Evolutionary conservation across 73 alveolate genomes (phyloP).

Genomic region (Diophrys appendiculata): DNA sequence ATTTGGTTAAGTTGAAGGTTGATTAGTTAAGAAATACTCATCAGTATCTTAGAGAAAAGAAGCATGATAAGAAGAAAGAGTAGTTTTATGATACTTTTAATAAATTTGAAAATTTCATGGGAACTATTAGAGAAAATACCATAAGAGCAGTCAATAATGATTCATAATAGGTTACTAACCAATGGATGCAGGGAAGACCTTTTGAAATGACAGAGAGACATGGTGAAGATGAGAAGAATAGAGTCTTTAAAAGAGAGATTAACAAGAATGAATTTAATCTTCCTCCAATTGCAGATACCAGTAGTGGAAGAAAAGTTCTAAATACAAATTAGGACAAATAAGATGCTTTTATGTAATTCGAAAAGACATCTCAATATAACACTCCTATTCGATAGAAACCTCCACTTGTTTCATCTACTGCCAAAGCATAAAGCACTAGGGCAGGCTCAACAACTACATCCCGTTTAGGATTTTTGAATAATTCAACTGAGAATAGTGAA

Average conservation of each 20-base stretch:
- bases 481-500: too few species aligned
- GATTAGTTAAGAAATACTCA: neutral
- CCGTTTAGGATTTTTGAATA: too few species aligned
- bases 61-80: neutral
- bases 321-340: too few species aligned
- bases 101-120: neutral
- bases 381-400: too few species aligned
- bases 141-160: neutral
- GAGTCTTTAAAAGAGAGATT: neutral
- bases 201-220: neutral
- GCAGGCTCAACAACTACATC: too few species aligned
- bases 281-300: neutral
- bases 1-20: neutral
- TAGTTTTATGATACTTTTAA: too few species aligned
- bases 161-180: neutral
- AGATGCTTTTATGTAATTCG: too few species aligned
- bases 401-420: too few species aligned
- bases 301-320: too few species aligned
- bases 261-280: neutral
- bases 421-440: too few species aligned
- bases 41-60: neutral
- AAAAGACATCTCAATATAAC: too few species aligned
- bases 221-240: neutral
- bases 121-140: neutral
- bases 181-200: neutral